Percentiles rank a stretch among this genome's conserved stretches.
Evolutionary conservation across 2,329 filamentous ascomycete species (phyloP).

Genomic region (Basipetospora chlamydospora): DNA sequence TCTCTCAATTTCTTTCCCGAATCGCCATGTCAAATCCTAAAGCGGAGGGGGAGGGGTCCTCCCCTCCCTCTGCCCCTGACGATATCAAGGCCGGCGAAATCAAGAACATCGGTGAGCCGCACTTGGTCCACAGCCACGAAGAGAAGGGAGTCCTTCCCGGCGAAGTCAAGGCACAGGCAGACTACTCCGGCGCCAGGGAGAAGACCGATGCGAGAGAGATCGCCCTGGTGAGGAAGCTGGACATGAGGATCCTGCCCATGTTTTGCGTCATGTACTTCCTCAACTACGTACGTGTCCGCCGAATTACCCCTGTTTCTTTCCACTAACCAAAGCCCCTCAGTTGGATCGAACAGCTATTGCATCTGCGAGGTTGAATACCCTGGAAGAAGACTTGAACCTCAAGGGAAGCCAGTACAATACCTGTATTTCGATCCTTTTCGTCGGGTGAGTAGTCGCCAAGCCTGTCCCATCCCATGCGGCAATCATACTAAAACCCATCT

Average conservation of each 20-base stretch:
- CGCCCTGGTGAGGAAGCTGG: slow-evolving; percentile 5
- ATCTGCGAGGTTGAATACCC: slow-evolving; percentile 29
- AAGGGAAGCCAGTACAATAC: slow-evolving; percentile 39
- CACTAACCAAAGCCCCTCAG: not conserved
- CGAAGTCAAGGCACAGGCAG: not conserved
- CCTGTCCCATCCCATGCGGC: too few species aligned
- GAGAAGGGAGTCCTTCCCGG: too few species aligned
- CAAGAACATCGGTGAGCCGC: too few species aligned
- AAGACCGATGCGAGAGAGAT: not conserved
- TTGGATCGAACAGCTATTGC: slow-evolving; percentile 30
- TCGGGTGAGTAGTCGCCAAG: slow-evolving; percentile 15
- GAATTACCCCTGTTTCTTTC: not conserved
- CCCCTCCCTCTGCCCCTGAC: too few species aligned
- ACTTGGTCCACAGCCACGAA: too few species aligned
- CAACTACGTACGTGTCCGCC: slow-evolving; percentile 19
- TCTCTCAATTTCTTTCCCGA: too few species aligned
- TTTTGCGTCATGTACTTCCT: slow-evolving; percentile 23
- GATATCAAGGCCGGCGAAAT: too few species aligned
- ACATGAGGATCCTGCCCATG: slow-evolving; percentile 5
- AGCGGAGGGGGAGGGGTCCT: too few species aligned
- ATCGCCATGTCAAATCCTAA: too few species aligned
- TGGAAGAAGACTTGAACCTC: slow-evolving; percentile 35
- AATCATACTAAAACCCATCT: too few species aligned
- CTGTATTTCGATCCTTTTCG: slow-evolving; percentile 22
- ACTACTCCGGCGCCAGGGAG: not conserved